Evolutionary conservation across 306 rosid genomes (phyloP).

Genomic region (Vigna nakashimae): DNA sequence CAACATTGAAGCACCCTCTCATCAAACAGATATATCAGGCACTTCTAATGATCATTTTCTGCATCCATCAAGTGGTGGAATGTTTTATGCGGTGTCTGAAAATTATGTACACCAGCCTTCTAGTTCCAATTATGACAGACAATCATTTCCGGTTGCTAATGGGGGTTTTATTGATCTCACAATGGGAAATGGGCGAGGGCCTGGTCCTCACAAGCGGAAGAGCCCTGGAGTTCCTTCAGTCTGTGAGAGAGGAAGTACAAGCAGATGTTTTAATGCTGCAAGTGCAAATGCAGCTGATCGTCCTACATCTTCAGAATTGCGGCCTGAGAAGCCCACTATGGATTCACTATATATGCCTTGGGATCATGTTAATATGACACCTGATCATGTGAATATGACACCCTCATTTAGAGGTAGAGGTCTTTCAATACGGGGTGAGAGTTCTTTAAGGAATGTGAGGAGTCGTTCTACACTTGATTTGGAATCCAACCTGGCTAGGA

Average conservation of each 20-base stretch:
- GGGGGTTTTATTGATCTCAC: conserved; percentile 66
- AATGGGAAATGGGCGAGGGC: conserved; percentile 67
- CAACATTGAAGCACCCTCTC: conserved; percentile 55
- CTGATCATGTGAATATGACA: conserved; percentile 57
- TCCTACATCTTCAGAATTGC: conserved; percentile 61
- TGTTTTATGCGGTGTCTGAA: conserved; percentile 53
- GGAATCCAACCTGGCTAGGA: conserved; percentile 68
- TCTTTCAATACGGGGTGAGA: conserved; percentile 69
- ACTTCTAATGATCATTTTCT: conserved; percentile 64
- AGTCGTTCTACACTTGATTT: conserved; percentile 71
- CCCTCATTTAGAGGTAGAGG: conserved; percentile 64
- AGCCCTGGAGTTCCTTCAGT: conserved; percentile 72
- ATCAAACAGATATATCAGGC: conserved; percentile 63
- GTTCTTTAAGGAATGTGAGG: conserved; percentile 72
- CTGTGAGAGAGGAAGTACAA: conserved; percentile 73
- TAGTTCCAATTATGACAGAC: conserved; percentile 65
- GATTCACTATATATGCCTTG: conserved; percentile 69
- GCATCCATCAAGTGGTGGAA: conserved; percentile 55
- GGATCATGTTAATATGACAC: conserved; percentile 59
- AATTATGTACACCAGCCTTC: conserved; percentile 59
- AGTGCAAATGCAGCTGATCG: conserved; percentile 67
- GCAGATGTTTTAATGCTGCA: conserved; percentile 60
- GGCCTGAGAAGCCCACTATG: conserved; percentile 61
- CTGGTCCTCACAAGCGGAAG: conserved; percentile 74
- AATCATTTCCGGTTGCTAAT: conserved; percentile 55